phyloP scores from a whole-genome alignment of 169 alveolate species.

The Haemoproteus tartakovskyi region DNA sequence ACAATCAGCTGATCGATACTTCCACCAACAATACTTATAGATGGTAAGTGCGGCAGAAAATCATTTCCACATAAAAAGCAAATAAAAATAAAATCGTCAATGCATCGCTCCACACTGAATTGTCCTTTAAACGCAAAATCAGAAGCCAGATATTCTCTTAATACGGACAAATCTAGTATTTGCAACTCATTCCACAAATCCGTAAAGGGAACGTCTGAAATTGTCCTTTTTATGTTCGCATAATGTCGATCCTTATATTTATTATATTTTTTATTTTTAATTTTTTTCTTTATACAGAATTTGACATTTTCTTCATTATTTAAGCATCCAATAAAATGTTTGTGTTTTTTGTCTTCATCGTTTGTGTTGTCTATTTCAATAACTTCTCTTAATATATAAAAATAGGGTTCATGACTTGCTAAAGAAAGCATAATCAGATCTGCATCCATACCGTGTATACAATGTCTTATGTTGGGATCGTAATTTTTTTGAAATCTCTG shows the following conservation, averaged over 20 bases:
- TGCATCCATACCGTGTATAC: conserved; percentile 99
- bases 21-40: conserved; percentile 93
- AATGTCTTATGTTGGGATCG: conserved; percentile 94
- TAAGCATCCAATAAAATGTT: conserved; percentile 36
- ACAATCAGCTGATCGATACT: conserved; percentile 94
- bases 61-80: conserved; percentile 98
- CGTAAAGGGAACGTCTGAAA: too few species aligned
- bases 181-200: conserved; percentile 83
- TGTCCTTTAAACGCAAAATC: conserved; percentile 69
- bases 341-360: conserved; percentile 25
- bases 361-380: conserved; percentile 70
- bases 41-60: conserved; percentile 94
- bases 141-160: conserved; percentile 80
- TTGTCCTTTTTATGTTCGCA: conserved; percentile 52
- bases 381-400: conserved; percentile 92
- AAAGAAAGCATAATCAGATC: conserved; percentile 97
- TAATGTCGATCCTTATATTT: conserved; percentile 61
- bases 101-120: conserved; percentile 90
- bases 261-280: conserved; percentile 4
- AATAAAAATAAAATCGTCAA: conserved; percentile 95
- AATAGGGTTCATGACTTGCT: conserved; percentile 95
- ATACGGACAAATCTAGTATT: conserved; percentile 77
- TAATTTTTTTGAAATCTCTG: conserved; percentile 76
- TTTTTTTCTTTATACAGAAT: conserved; percentile 19
- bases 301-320: conserved; percentile 67